phyloP scores from a whole-genome alignment of 2,329 filamentous ascomycete species.

The Decorospora gaudefroyi region DNA sequence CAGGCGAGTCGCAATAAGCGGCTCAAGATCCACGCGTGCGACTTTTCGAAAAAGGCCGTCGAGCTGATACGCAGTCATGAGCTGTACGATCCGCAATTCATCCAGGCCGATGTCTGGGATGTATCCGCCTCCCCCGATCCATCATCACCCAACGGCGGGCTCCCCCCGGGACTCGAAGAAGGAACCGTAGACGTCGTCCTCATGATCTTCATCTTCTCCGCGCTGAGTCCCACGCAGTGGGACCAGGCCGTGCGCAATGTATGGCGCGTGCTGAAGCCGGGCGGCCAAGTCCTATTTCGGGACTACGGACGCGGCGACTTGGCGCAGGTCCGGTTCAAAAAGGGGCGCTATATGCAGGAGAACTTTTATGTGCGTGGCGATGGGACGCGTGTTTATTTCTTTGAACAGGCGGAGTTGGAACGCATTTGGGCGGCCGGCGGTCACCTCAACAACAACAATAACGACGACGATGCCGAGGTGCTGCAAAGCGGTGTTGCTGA shows the following conservation, averaged over 20 bases:
- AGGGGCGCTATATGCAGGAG: conserved; percentile 88
- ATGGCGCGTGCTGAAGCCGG: conserved; percentile 80
- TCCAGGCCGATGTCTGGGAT: conserved; percentile 96
- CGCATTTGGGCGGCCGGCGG: conserved; percentile 77
- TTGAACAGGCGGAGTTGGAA: conserved; percentile 81
- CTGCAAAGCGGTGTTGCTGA: conserved; percentile 6
- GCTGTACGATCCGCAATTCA: conserved; percentile 70
- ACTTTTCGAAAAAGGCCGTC: conserved; percentile 94
- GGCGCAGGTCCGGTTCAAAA: conserved; percentile 96
- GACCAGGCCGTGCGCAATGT: conserved; percentile 79
- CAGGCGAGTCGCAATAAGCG: conserved; percentile 79
- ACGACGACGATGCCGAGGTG: no score
- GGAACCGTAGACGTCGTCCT: conserved; percentile 88
- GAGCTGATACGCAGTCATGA: conserved; percentile 85
- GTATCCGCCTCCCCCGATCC: conserved; percentile 60
- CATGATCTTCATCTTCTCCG: conserved; percentile 97
- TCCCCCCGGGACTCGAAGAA: conserved; percentile 77
- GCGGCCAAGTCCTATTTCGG: conserved; percentile 90
- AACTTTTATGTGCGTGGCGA: conserved; percentile 98
- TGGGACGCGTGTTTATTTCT: conserved; percentile 96
- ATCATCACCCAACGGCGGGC: conserved; percentile 53
- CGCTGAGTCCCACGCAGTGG: conserved; percentile 85
- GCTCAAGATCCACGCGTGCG: conserved; percentile 87
- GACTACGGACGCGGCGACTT: conserved; percentile 96
- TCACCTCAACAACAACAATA: no score